Evolutionary conservation across 1,139 yeast genomes (phyloP).

Genomic region (Komagataea norvegica): DNA sequence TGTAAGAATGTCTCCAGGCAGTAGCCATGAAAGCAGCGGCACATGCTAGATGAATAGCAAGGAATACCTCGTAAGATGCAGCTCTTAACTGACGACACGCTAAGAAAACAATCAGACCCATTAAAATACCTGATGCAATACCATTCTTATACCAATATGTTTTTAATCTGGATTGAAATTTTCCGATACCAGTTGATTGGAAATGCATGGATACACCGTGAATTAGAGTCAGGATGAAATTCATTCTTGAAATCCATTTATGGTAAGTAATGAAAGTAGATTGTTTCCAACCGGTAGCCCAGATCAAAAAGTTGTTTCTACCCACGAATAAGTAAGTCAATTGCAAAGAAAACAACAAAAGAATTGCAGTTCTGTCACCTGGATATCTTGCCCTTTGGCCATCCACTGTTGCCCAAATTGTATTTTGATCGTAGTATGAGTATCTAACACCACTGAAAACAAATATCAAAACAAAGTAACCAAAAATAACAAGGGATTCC

Average conservation of each 20-base stretch:
- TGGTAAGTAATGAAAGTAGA: slow-evolving; percentile 60
- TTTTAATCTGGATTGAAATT: slow-evolving; percentile 11
- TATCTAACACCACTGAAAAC: slow-evolving; percentile 36
- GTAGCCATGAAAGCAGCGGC: slow-evolving; percentile 51
- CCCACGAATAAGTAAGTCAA: slow-evolving; percentile 55
- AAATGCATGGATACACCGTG: slow-evolving; percentile 28
- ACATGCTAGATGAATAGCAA: slow-evolving; percentile 48
- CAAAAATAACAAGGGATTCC: slow-evolving; percentile 44
- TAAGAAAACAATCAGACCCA: slow-evolving; percentile 37
- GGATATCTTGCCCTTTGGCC: slow-evolving; percentile 53
- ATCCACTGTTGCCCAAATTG: slow-evolving; percentile 36
- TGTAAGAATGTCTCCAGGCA: slow-evolving; percentile 48
- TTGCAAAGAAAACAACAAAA: slow-evolving; percentile 45
- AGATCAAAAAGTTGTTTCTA: slow-evolving; percentile 61
- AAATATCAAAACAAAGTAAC: slow-evolving; percentile 40
- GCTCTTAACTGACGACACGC: slow-evolving; percentile 48
- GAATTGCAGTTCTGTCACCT: slow-evolving; percentile 57
- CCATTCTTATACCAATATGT: slow-evolving; percentile 36
- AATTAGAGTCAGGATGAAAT: slow-evolving; percentile 33
- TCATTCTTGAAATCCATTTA: slow-evolving; percentile 60
- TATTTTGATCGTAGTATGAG: slow-evolving; percentile 35
- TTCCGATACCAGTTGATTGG: slow-evolving; percentile 17
- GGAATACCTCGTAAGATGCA: slow-evolving; percentile 56
- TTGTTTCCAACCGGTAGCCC: slow-evolving; percentile 64
- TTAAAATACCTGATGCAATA: slow-evolving; percentile 39